These are phyloP conservation scores for Globisporangium spinosum DNA, from an alignment of 352 stramenopile genomes.

Conservation along the genomic window DNA sequence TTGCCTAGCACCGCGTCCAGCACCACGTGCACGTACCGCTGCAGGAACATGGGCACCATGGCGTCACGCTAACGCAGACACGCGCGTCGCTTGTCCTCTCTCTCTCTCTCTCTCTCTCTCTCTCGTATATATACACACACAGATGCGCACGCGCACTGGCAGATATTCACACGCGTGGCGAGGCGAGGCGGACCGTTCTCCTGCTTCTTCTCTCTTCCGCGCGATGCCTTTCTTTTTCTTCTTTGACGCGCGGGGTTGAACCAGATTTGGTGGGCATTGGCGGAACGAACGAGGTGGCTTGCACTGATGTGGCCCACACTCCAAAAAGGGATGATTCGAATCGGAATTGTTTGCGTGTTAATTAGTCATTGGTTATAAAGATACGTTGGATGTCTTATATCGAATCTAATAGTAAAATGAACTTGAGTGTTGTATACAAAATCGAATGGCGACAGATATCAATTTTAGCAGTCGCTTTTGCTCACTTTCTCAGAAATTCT, in stretches of 20 bases:
- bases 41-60: constrained; percentile 55
- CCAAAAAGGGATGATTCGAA: not conserved
- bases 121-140: not conserved
- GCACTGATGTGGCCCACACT: not conserved
- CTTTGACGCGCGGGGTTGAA: not conserved
- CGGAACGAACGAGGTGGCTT: not conserved
- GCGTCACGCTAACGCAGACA: not conserved
- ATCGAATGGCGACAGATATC: no score
- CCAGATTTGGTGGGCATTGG: not conserved
- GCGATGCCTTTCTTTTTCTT: not conserved
- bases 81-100: not conserved
- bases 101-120: not conserved
- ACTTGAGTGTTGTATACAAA: no score
- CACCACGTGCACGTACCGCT: constrained; percentile 83
- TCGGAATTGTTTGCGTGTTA: no score
- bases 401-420: no score
- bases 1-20: constrained; percentile 77
- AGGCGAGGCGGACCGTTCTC: not conserved
- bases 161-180: not conserved
- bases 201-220: not conserved
- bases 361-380: no score
- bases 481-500: no score
- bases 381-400: no score
- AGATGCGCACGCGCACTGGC: not conserved
- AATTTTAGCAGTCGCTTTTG: no score